These are phyloP conservation scores for Suzukiozyma palmioleophila DNA, from an alignment of 1,139 yeast genomes.

Conservation along the genomic window DNA sequence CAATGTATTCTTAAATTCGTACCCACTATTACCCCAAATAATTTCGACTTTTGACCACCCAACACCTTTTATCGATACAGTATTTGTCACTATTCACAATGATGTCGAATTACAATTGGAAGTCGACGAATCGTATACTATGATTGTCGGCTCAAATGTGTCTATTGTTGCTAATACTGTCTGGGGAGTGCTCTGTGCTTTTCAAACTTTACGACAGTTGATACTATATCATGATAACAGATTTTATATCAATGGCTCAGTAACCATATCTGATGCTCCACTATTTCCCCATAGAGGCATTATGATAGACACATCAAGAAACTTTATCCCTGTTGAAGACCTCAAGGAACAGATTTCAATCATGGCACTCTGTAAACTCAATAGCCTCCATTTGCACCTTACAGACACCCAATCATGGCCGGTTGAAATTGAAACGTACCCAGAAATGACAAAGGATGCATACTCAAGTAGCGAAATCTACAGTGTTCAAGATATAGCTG, in stretches of 20 bases:
- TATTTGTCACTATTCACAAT: constrained; percentile 13
- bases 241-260: constrained; percentile 30
- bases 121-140: constrained; percentile 37
- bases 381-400: constrained; percentile 45
- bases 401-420: constrained; percentile 49
- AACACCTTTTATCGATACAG: background rate
- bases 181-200: constrained; percentile 46
- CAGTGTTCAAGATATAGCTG: constrained; percentile 26
- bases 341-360: constrained; percentile 38
- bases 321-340: constrained; percentile 27
- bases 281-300: constrained; percentile 41
- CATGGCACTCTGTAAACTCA: constrained; percentile 40
- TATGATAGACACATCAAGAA: constrained; percentile 42
- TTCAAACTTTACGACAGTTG: constrained; percentile 43
- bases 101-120: constrained; percentile 34
- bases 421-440: constrained; percentile 27
- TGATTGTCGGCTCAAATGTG: constrained; percentile 17
- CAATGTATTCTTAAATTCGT: no score
- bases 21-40: no score
- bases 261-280: constrained; percentile 35
- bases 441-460: constrained; percentile 41
- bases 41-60: no score
- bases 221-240: constrained; percentile 21
- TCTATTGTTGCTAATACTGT: constrained; percentile 28
- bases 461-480: constrained; percentile 33